Percentiles rank a stretch among this genome's conserved stretches.
phyloP scores from a whole-genome alignment of 1,284 basidiomycete genomes.

The Afroboletus lepidellus region DNA sequence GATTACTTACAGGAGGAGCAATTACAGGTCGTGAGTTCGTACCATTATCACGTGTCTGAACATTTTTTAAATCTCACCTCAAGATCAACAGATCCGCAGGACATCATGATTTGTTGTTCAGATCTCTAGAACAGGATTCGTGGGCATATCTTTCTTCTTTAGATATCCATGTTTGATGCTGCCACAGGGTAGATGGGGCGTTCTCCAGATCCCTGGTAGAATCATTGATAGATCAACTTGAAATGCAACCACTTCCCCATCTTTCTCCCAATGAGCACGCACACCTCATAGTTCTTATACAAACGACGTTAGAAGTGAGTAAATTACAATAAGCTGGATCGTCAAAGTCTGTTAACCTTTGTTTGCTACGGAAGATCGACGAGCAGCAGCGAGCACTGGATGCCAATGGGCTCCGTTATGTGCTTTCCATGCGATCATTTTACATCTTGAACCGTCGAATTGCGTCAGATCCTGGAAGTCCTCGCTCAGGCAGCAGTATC shows the following conservation, averaged over 20 bases:
- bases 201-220: slow-evolving; percentile 65
- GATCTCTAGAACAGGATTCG: slow-evolving; percentile 40
- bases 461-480: slow-evolving; percentile 44
- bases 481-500: slow-evolving; percentile 38
- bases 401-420: slow-evolving; percentile 84
- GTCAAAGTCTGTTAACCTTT: slow-evolving; percentile 2
- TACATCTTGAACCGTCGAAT: slow-evolving; percentile 71
- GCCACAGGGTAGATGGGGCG: slow-evolving; percentile 46
- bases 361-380: slow-evolving; percentile 58
- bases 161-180: neutral
- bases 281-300: slow-evolving; percentile 77
- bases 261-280: slow-evolving; percentile 77
- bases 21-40: slow-evolving; percentile 13
- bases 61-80: neutral
- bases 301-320: slow-evolving; percentile 81
- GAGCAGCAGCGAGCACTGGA: slow-evolving; percentile 86
- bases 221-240: slow-evolving; percentile 64
- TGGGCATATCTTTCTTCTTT: slow-evolving; percentile 30
- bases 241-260: slow-evolving; percentile 63
- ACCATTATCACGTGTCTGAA: neutral
- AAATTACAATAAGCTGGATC: neutral
- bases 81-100: slow-evolving; percentile 29
- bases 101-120: slow-evolving; percentile 49
- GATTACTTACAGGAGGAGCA: slow-evolving; percentile 47
- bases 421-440: slow-evolving; percentile 85